Evolutionary conservation across 1,284 basidiomycete species (phyloP).

Genomic region (Ceratobasidium sp.): DNA sequence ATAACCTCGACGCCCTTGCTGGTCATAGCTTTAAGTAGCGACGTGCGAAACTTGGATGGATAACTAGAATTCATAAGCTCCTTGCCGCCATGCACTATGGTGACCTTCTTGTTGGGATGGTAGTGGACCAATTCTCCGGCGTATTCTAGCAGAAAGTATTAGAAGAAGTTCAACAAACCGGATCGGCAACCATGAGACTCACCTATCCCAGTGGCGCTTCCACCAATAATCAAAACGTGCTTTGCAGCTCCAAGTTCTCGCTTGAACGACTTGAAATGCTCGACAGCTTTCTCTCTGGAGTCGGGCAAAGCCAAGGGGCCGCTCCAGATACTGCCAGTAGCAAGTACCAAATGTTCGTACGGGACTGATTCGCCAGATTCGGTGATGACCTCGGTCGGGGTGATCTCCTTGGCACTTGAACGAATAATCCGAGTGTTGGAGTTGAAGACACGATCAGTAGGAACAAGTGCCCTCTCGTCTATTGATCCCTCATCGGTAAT

Average conservation of each 20-base stretch:
- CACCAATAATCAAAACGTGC: slow-evolving; percentile 64
- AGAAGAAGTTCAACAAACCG: slow-evolving; percentile 31
- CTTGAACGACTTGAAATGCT: slow-evolving; percentile 55
- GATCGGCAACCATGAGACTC: slow-evolving; percentile 41
- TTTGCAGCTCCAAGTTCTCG: slow-evolving; percentile 56
- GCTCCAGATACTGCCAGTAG: slow-evolving; percentile 63
- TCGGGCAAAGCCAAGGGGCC: slow-evolving; percentile 59
- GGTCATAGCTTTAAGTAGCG: slow-evolving; percentile 53
- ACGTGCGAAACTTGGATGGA: slow-evolving; percentile 60
- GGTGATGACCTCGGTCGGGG: slow-evolving; percentile 49
- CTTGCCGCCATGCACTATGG: slow-evolving; percentile 63
- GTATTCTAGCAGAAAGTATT: slow-evolving; percentile 50
- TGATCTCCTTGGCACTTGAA: slow-evolving; percentile 50
- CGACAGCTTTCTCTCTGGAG: slow-evolving; percentile 49
- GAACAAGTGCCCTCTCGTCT: slow-evolving; percentile 52
- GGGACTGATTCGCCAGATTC: slow-evolving; percentile 56
- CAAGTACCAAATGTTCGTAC: slow-evolving; percentile 61
- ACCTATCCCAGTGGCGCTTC: slow-evolving; percentile 69
- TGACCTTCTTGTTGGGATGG: slow-evolving; percentile 64
- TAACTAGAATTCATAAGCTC: slow-evolving; percentile 65
- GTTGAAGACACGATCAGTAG: slow-evolving; percentile 49
- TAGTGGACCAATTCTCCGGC: slow-evolving; percentile 64
- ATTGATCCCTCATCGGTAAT: slow-evolving; percentile 52
- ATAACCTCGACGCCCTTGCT: slow-evolving; percentile 59
- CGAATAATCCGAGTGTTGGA: slow-evolving; percentile 27